Conservation (phyloP, 345 rosid species). For the Zanthoxylum bungeanum region DNA sequence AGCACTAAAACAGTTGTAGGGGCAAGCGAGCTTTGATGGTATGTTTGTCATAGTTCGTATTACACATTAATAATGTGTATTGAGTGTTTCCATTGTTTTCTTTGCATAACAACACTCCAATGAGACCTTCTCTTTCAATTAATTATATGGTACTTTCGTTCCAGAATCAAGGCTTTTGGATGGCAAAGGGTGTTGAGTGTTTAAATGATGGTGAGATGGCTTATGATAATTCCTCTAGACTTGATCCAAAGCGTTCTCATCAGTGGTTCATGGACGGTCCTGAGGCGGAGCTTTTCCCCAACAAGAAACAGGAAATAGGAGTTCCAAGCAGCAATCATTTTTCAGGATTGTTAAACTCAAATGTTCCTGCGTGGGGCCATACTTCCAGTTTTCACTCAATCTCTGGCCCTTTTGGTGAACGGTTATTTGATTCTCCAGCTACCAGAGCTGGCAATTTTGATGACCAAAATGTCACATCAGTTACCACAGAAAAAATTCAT, state of each 20-base stretch:
- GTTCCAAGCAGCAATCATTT: conserved; percentile 34
- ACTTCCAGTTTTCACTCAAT: conserved; percentile 36
- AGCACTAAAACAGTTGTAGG: no score
- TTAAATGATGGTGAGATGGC: conserved; percentile 33
- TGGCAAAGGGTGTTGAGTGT: conserved; percentile 33
- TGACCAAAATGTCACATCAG: conserved; percentile 26
- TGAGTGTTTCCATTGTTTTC: conserved; percentile 1
- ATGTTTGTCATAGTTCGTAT: neutral
- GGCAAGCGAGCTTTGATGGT: neutral
- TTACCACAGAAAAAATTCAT: conserved; percentile 25
- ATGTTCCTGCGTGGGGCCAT: conserved; percentile 40
- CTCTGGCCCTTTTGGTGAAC: conserved; percentile 37
- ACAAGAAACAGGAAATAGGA: conserved; percentile 46
- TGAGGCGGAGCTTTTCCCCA: conserved; percentile 39
- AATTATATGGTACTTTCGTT: conserved; percentile 14
- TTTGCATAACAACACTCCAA: neutral
- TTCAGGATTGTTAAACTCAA: conserved; percentile 35
- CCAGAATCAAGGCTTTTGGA: conserved; percentile 54
- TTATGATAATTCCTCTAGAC: conserved; percentile 36
- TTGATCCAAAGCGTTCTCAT: conserved; percentile 40
- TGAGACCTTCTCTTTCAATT: neutral
- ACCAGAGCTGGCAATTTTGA: conserved; percentile 28
- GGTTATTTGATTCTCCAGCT: conserved; percentile 34
- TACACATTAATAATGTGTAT: neutral
- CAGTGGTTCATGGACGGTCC: conserved; percentile 47